A percentile compares a stretch with the other conserved stretches of the same genome.
Evolutionary conservation across 768 basidiomycete species (phyloP).

Genomic region (Trametes villosa): DNA sequence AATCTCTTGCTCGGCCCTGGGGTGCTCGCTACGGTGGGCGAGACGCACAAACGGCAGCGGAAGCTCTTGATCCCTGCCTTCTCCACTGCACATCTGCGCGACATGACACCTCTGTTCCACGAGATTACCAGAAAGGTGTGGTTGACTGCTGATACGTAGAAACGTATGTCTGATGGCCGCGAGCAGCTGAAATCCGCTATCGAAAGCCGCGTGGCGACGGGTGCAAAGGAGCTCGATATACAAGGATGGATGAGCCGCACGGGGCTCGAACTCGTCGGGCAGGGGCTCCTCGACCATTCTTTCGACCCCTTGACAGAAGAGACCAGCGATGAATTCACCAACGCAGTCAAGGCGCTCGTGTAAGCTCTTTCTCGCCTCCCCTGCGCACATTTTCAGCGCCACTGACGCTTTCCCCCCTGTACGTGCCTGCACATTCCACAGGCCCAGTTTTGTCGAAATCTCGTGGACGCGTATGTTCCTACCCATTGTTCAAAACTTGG

Average conservation of each 20-base stretch:
- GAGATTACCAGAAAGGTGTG: too few species aligned
- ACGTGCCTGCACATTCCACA: background rate
- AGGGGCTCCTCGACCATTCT: constrained; percentile 22
- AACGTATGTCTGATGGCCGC: too few species aligned
- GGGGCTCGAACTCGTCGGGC: constrained; percentile 25
- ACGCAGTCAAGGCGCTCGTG: constrained; percentile 25
- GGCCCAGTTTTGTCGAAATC: background rate
- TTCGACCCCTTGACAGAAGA: constrained; percentile 24
- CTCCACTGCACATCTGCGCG: too few species aligned
- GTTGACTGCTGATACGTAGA: too few species aligned
- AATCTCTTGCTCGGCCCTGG: too few species aligned
- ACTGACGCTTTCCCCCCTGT: background rate
- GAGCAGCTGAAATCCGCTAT: constrained; percentile 22
- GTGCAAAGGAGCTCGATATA: constrained; percentile 20
- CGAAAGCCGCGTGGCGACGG: background rate
- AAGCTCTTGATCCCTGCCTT: too few species aligned
- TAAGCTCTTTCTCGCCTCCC: constrained; percentile 1
- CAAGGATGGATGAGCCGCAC: constrained; percentile 25
- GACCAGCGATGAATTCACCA: constrained; percentile 17
- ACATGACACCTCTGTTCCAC: too few species aligned
- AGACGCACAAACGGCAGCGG: too few species aligned
- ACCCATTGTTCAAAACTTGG: constrained; percentile 46
- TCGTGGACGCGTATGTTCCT: constrained; percentile 48
- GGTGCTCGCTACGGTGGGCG: too few species aligned
- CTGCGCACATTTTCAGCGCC: background rate